Evolutionary conservation across 1,139 yeast species (phyloP), one percentile per base, ranked within the genome.

Genomic region (Fermentozyma sake): DNA sequence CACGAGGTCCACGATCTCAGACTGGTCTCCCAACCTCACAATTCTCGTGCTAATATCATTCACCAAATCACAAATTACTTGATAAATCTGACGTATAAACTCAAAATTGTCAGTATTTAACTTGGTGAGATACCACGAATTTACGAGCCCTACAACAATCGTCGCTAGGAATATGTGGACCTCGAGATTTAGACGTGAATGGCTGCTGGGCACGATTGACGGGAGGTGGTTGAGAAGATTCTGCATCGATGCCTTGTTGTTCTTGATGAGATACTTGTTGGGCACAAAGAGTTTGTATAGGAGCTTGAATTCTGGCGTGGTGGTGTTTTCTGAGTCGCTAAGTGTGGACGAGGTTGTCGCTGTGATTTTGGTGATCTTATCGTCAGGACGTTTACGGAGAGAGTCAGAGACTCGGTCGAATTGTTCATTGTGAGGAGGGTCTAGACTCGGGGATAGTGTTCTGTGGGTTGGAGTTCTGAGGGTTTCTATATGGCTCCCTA

Each of bases 61-160:
- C 3, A 58, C 46, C 22, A 63, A 42, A 16, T 48, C 59, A 33
- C 63, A 48, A 24, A 66, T 35, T 5, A 54, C 34, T 20, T 37
- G 41, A 38, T 65, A 64, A n/a, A 63, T 50, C 12, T 33, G 32
- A 23, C 38, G 48, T 12, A 64, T 32, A 38, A 67, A 63, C 21
- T 58, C 65, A 28, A 48, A 32, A 35, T 62, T 61, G 24, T 59
- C 61, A 2, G 72, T 64, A 31, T 64, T 62, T 12, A 67, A 44
- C 35, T 61, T 63, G 18, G 33, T 37, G 22, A 56, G 42, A 38
- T 64, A 67, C 73, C 73, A 67, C 25, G 65, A 50, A 30, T 51
- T 48, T 13, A 67, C 55, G 33, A 50, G 66, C 20, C 55, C 50
- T 7, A 53, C 44, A 35, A 62, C 48, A 5, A 65, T 57, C 2